A percentile compares a stretch with the other conserved stretches of the same genome.
Conservation (phyloP, 129 eudicot genomes). For the Logfia minima region DNA sequence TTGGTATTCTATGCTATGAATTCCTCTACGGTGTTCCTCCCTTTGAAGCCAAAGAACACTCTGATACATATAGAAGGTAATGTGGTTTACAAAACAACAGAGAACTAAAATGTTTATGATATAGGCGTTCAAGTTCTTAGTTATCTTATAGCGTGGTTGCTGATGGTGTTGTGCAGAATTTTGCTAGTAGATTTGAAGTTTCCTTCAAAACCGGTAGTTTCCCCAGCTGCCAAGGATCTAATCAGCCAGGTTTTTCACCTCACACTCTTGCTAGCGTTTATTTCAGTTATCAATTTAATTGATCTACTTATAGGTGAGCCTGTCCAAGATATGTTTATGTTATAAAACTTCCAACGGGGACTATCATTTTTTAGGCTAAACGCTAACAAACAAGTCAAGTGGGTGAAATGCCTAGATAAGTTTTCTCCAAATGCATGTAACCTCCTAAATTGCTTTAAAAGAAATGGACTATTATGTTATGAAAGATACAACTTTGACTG, state of each 20-base stretch:
- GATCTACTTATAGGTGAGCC: neutral
- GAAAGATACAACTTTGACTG: no score
- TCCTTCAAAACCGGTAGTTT: conserved; percentile 69
- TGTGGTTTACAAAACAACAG: neutral
- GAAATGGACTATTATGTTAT: neutral
- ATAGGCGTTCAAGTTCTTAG: neutral
- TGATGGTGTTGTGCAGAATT: conserved; percentile 40
- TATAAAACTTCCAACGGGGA: neutral
- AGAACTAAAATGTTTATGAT: neutral
- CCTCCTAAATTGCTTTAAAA: neutral
- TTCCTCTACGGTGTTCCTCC: conserved; percentile 94
- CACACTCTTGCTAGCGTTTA: neutral
- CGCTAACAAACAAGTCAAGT: neutral
- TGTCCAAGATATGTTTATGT: neutral
- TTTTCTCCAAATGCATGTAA: neutral
- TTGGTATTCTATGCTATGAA: conserved; percentile 87
- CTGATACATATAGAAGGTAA: conserved; percentile 90
- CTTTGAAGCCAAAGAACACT: conserved; percentile 93
- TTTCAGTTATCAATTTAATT: neutral
- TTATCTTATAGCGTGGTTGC: conserved; percentile 1
- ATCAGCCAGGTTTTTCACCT: conserved; percentile 57
- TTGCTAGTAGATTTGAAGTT: conserved; percentile 73
- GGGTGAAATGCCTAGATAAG: neutral
- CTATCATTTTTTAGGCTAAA: neutral
- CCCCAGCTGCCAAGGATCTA: conserved; percentile 76